Conservation (phyloP, 768 basidiomycete species). For the Dendrothele bispora region DNA sequence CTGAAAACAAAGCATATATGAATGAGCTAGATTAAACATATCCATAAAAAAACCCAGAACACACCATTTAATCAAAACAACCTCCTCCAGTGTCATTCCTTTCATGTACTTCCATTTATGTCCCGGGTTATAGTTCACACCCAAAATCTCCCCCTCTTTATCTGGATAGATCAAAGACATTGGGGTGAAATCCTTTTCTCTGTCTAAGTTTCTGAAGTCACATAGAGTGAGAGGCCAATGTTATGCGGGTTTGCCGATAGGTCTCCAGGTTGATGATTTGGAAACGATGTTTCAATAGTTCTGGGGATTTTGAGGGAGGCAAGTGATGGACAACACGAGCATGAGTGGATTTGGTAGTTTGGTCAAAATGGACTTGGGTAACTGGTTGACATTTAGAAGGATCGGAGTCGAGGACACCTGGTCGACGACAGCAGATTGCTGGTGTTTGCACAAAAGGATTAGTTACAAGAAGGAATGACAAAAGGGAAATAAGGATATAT, state of each 20-base stretch:
- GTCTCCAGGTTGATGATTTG: slow-evolving; percentile 50
- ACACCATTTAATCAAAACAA: slow-evolving; percentile 38
- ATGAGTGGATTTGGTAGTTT: slow-evolving; percentile 32
- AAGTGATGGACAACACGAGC: slow-evolving; percentile 39
- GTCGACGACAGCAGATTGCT: slow-evolving; percentile 27
- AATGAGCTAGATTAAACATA: neutral
- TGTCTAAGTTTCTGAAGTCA: slow-evolving; percentile 38
- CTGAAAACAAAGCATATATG: slow-evolving; percentile 6
- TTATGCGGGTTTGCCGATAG: slow-evolving; percentile 34
- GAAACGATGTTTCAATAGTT: slow-evolving; percentile 37
- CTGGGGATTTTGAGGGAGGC: slow-evolving; percentile 31
- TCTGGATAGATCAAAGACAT: slow-evolving; percentile 32
- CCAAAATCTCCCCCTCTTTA: slow-evolving; percentile 36
- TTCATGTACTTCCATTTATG: slow-evolving; percentile 39
- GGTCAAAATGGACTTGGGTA: slow-evolving; percentile 36
- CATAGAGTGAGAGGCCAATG: slow-evolving; percentile 41
- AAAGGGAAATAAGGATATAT: neutral
- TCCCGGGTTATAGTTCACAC: slow-evolving; percentile 27
- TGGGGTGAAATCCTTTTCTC: slow-evolving; percentile 29
- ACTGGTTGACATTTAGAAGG: slow-evolving; percentile 25
- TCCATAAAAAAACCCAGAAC: neutral
- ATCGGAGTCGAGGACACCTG: slow-evolving; percentile 18
- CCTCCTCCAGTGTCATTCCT: slow-evolving; percentile 33
- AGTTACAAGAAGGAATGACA: neutral
- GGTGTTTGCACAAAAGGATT: neutral